phyloP scores from a whole-genome alignment of 164 flowering plant genomes.

The Paratinospora sagittata region DNA sequence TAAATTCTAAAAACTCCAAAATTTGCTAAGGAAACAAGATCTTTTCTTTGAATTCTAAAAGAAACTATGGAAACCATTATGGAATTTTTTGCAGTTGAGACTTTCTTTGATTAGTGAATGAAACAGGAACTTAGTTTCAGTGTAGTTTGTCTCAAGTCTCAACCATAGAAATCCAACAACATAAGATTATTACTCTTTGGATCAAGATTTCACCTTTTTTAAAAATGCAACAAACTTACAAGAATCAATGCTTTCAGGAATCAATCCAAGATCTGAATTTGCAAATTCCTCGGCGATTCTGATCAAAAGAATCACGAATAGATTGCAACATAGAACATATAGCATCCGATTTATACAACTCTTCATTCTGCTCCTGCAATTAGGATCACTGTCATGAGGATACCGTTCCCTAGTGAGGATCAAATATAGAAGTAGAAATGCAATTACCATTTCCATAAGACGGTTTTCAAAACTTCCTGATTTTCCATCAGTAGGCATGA shows the following conservation, averaged over 20 bases:
- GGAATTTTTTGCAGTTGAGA: too few relatives aligned
- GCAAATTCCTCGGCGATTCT: conserved; percentile 85
- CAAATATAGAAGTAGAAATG: not conserved
- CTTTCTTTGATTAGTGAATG: too few relatives aligned
- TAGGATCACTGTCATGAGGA: not conserved
- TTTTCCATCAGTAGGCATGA: conserved; percentile 47
- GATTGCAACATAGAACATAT: conserved; percentile 70
- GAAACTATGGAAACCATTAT: too few relatives aligned
- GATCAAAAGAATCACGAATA: conserved; percentile 63
- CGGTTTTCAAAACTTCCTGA: conserved; percentile 56
- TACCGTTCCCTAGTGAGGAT: not conserved
- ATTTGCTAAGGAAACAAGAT: too few relatives aligned
- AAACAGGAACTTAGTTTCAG: too few relatives aligned
- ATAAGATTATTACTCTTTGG: too few relatives aligned
- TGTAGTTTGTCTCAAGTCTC: too few relatives aligned
- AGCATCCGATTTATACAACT: conserved; percentile 38
- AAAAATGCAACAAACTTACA: conserved; percentile 12
- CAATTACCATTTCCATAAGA: conserved; percentile 61
- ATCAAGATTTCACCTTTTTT: too few relatives aligned
- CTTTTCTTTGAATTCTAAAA: too few relatives aligned
- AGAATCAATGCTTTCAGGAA: conserved; percentile 27
- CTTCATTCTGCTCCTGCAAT: conserved; percentile 54
- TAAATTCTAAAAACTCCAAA: too few relatives aligned
- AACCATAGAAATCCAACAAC: too few relatives aligned
- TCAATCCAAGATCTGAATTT: conserved; percentile 58